Evolutionary conservation across 768 basidiomycete species (phyloP).

Genomic region (Pleurotus platypus): DNA sequence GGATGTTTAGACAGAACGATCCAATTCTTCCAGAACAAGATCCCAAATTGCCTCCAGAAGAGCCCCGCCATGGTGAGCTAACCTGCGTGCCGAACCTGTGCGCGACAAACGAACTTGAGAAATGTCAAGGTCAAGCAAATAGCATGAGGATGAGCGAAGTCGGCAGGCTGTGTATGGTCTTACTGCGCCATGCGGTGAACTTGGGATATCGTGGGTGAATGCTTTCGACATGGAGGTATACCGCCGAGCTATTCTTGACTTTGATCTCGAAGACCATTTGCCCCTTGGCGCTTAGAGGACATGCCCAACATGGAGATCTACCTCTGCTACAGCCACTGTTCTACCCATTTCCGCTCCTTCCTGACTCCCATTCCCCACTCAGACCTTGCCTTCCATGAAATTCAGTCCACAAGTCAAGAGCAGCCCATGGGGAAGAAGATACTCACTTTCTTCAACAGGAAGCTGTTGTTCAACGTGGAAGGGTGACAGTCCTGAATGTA

Average conservation of each 20-base stretch:
- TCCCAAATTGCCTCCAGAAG: slow-evolving; percentile 60
- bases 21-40: slow-evolving; percentile 72
- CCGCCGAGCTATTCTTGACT: background rate
- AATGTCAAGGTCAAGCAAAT: background rate
- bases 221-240: background rate
- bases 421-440: background rate
- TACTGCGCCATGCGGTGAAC: background rate
- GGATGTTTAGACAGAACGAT: slow-evolving; percentile 66
- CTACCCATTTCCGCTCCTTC: no score
- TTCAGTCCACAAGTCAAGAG: no score
- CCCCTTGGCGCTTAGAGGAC: no score
- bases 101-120: background rate
- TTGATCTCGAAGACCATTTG: no score
- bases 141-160: background rate
- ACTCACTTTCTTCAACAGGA: background rate
- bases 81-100: background rate
- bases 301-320: no score
- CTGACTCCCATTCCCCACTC: no score
- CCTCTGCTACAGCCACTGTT: no score
- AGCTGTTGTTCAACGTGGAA: background rate
- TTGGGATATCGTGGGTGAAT: slow-evolving; percentile 4
- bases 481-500: background rate
- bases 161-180: background rate
- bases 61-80: slow-evolving; percentile 25
- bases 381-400: no score